A percentile compares a stretch with the other conserved stretches of the same genome.
Evolutionary conservation across 805 yeast genomes (phyloP).

Genomic region (Candida takata): DNA sequence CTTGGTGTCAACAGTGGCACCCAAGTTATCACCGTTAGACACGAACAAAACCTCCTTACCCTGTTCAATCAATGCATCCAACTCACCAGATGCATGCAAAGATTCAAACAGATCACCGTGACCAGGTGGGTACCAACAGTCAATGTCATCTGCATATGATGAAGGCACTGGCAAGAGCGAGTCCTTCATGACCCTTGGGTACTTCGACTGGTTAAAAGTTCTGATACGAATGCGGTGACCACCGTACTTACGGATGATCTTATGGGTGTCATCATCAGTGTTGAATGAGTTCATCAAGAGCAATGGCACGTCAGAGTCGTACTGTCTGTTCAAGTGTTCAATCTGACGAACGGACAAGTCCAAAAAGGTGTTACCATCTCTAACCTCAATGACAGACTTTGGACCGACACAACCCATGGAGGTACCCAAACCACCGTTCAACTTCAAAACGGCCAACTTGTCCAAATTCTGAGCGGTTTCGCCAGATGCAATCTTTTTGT

Average conservation of each 20-base stretch:
- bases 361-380: constrained; percentile 96
- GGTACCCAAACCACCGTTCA: constrained; percentile 98
- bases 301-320: constrained; percentile 90
- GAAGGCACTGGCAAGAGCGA: constrained; percentile 94
- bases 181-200: constrained; percentile 92
- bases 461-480: constrained; percentile 41
- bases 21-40: constrained; percentile 96
- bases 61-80: constrained; percentile 80
- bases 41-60: constrained; percentile 95
- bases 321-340: constrained; percentile 84
- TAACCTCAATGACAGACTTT: constrained; percentile 94
- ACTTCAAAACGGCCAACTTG: constrained; percentile 89
- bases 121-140: constrained; percentile 99
- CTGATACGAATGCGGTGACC: constrained; percentile 92
- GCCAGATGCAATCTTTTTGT: constrained; percentile 40
- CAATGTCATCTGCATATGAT: constrained; percentile 60
- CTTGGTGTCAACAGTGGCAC: constrained; percentile 93
- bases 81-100: constrained; percentile 81
- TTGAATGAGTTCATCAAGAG: constrained; percentile 97
- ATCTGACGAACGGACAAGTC: constrained; percentile 96
- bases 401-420: constrained; percentile 99
- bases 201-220: constrained; percentile 97
- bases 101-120: constrained; percentile 97
- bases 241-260: constrained; percentile 91
- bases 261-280: constrained; percentile 92